phyloP scores from a whole-genome alignment of 805 yeast species.

The Candida adriatica region DNA sequence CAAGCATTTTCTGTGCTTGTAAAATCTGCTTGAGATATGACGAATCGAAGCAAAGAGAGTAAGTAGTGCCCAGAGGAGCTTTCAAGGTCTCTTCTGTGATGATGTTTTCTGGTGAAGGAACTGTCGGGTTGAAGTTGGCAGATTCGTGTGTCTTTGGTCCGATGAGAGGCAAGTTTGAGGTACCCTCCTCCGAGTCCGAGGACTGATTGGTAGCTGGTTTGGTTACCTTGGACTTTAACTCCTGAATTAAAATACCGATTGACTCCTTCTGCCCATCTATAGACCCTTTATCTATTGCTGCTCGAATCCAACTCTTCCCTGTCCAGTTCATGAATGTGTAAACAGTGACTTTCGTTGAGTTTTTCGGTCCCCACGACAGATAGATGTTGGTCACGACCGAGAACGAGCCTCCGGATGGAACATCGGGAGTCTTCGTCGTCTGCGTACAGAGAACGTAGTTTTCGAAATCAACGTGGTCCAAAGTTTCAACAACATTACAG shows the following conservation, averaged over 20 bases:
- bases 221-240: conserved; percentile 24
- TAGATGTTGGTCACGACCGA: conserved; percentile 50
- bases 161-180: conserved; percentile 24
- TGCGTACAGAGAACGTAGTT: conserved; percentile 45
- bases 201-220: conserved; percentile 5
- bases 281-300: conserved; percentile 69
- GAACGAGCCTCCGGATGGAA: conserved; percentile 72
- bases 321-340: conserved; percentile 61
- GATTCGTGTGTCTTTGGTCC: conserved; percentile 38
- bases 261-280: conserved; percentile 66
- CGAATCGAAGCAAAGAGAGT: conserved; percentile 48
- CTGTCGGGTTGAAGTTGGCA: conserved; percentile 35
- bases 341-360: conserved; percentile 44
- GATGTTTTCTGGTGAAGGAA: conserved; percentile 43
- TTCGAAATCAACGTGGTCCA: conserved; percentile 46
- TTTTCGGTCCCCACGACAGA: conserved; percentile 57
- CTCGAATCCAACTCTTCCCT: conserved; percentile 72
- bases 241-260: conserved; percentile 38
- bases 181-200: conserved; percentile 13
- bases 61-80: conserved; percentile 66
- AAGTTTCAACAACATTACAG: conserved; percentile 55
- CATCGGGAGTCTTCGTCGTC: conserved; percentile 66
- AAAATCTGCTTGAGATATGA: conserved; percentile 40
- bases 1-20: conserved; percentile 54
- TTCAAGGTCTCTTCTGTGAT: conserved; percentile 41